These are phyloP conservation scores for Oenanthe sinensis DNA, from an alignment of 129 eudicot species.

Conservation along the genomic window DNA sequence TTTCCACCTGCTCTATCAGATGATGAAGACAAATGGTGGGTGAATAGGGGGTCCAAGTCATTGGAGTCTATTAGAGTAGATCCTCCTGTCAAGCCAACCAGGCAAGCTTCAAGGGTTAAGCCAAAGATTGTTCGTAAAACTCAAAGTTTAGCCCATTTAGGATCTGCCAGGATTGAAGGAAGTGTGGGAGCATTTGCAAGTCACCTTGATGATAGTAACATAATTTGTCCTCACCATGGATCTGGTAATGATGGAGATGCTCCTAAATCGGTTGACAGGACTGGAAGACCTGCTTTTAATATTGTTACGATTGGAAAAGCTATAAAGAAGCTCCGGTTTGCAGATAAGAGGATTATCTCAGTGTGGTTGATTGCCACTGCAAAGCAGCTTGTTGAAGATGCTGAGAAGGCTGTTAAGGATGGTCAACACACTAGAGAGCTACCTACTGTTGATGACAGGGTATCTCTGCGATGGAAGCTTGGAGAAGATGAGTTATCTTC, in stretches of 20 bases:
- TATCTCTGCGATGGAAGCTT: conserved; percentile 59
- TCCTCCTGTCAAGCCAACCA: conserved; percentile 65
- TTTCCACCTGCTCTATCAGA: conserved; percentile 34
- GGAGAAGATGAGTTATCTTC: conserved; percentile 84
- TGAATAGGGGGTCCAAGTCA: conserved; percentile 47
- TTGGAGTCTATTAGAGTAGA: conserved; percentile 38
- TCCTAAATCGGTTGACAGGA: conserved; percentile 34
- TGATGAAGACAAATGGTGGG: conserved; percentile 92
- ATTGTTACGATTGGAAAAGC: conserved; percentile 54
- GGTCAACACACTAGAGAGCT: conserved; percentile 39
- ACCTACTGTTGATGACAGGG: conserved; percentile 49
- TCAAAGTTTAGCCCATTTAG: conserved; percentile 86
- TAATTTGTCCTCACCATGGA: conserved; percentile 69
- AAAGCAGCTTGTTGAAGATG: conserved; percentile 66
- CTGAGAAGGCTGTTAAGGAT: conserved; percentile 51
- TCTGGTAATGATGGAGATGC: conserved; percentile 41
- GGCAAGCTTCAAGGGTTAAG: conserved; percentile 73
- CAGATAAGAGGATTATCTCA: conserved; percentile 51
- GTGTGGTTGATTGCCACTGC: conserved; percentile 66
- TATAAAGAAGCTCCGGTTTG: conserved; percentile 53
- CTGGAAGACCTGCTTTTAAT: conserved; percentile 32
- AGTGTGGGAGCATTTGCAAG: conserved; percentile 97
- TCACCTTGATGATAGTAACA: conserved; percentile 75
- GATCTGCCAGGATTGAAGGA: conserved; percentile 78
- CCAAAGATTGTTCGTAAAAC: conserved; percentile 77